phyloP scores from a whole-genome alignment of 352 stramenopile genomes.

The Peronosclerospora sorghi region DNA sequence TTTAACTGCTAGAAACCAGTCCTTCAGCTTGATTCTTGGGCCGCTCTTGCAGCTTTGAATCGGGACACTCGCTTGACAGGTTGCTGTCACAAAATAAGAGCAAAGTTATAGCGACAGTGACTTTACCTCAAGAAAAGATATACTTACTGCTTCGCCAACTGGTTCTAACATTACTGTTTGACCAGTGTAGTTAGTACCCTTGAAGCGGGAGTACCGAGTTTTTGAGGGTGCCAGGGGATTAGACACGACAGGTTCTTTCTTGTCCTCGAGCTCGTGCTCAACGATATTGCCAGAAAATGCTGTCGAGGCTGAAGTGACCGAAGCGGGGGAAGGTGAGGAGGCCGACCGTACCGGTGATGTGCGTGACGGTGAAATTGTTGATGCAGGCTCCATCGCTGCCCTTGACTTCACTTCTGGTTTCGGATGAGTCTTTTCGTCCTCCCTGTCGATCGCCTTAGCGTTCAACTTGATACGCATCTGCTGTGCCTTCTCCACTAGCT shows the following conservation, averaged over 20 bases:
- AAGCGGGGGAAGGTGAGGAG: conserved; percentile 7
- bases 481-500: conserved; percentile 48
- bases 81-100: conserved; percentile 32
- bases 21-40: conserved; percentile 12
- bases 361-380: conserved; percentile 1
- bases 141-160: conserved; percentile 63
- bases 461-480: conserved; percentile 44
- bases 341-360: conserved; percentile 13
- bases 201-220: conserved; percentile 37
- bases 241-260: conserved; percentile 3
- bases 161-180: conserved; percentile 60
- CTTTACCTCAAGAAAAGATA: not conserved
- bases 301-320: conserved; percentile 17
- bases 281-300: conserved; percentile 67
- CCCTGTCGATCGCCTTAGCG: conserved; percentile 2
- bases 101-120: not conserved
- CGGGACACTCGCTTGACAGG: conserved; percentile 76
- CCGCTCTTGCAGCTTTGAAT: conserved; percentile 55
- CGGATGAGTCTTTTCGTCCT: not conserved
- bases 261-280: conserved; percentile 42
- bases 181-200: conserved; percentile 55
- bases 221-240: conserved; percentile 6
- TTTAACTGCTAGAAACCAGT: not conserved
- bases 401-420: conserved; percentile 5
- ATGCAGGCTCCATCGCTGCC: conserved; percentile 1